Base-by-base conservation (phyloP, 345 rosid genomes). In the Citrus maxima region DNA sequence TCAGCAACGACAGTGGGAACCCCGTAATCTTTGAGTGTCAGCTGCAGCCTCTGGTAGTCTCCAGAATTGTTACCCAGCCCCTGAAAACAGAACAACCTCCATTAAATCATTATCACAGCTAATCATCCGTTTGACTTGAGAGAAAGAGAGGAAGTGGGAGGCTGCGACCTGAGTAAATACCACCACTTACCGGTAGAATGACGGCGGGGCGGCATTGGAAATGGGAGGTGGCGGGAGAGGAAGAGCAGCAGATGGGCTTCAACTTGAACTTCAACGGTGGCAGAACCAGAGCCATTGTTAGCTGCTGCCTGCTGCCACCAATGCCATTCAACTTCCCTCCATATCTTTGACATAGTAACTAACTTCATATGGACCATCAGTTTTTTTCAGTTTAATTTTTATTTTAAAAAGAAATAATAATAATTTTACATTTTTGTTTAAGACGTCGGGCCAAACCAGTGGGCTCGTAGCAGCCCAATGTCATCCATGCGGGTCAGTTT, bases 11-110 rank as follows among this genome's bases (percentile, higher is more conserved):
- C 93, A 0, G 89, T 68, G 19, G 95, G 89, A 59, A 95, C 95
- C 64, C 93, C 91, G 76, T 85, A 89, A 28, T 81, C 92, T 58
- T 85, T 80, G 76, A 95, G 73, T n/a, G 88, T 86, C 67, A 81
- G 56, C 82, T 84, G 88, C 83, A 95, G 75, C 83, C 88, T 91
- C 83, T 81, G 82, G 83, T 95, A 93, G 82, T 95, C 98, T 28
- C 88, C 90, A 28, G 90, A 85, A 81, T 91, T 95, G 88, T 95
- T 95, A 68, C 99, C 99, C 63, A 95, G 76, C 58, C 99, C 98
- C 99, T 95, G 84, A 22, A 74, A 67, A 42, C 10, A 46, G 51
- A 46, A 46, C 18, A 46, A 46, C 51, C 18, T 4, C 18, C 16
- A 3, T 13, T 46, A 46, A 12, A 1, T 54, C 58, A 54, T 5